These are phyloP conservation scores for Cladosporium sp. DNA, from an alignment of 2,329 filamentous ascomycete genomes.

Conservation along the genomic window DNA sequence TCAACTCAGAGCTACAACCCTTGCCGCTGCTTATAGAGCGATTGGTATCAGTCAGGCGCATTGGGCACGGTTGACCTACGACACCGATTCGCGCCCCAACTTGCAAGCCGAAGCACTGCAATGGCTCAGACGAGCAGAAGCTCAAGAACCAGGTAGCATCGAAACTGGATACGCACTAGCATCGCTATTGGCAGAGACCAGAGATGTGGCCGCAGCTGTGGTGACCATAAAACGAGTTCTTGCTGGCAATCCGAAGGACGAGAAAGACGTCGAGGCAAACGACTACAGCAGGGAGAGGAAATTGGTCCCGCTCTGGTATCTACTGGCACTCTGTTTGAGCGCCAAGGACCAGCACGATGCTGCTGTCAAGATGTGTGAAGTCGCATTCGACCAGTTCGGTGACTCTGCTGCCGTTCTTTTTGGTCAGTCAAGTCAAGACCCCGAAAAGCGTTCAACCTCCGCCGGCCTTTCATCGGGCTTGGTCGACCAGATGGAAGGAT, in stretches of 20 bases:
- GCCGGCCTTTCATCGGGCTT: constrained; percentile 42
- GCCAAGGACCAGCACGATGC: constrained; percentile 79
- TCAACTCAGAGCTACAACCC: constrained; percentile 53
- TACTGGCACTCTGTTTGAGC: constrained; percentile 79
- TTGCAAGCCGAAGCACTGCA: constrained; percentile 74
- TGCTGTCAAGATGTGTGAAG: constrained; percentile 78
- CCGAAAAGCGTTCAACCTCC: constrained; percentile 15
- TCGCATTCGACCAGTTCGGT: constrained; percentile 84
- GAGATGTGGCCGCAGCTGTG: constrained; percentile 75
- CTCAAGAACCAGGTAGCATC: constrained; percentile 49
- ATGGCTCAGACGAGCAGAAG: constrained; percentile 57
- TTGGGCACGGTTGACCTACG: constrained; percentile 78
- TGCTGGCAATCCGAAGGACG: constrained; percentile 39
- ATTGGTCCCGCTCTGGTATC: constrained; percentile 82
- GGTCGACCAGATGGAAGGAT: constrained; percentile 74
- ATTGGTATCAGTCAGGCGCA: constrained; percentile 82
- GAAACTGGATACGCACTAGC: constrained; percentile 76
- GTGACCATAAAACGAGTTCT: constrained; percentile 71
- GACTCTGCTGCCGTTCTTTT: constrained; percentile 59
- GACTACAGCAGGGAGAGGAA: constrained; percentile 34
- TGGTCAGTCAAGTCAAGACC: constrained; percentile 16
- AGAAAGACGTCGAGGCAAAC: constrained; percentile 15
- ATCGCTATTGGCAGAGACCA: constrained; percentile 79
- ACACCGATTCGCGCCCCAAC: constrained; percentile 64
- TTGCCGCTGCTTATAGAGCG: constrained; percentile 73